Evolutionary conservation across 2,329 filamentous ascomycete species (phyloP).

Genomic region (Pezicula radicicola): DNA sequence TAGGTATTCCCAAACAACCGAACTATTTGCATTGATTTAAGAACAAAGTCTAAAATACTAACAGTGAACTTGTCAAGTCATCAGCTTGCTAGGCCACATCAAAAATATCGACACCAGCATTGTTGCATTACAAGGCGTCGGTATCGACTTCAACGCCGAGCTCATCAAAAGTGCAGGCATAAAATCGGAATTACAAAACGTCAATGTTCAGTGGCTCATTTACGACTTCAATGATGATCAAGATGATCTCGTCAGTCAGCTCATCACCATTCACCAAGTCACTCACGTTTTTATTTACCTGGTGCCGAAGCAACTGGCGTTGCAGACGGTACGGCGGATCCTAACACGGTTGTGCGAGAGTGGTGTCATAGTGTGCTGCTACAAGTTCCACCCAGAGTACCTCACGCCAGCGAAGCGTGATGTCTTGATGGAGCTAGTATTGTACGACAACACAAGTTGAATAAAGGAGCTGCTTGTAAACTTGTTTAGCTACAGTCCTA

Average conservation of each 20-base stretch:
- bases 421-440: slow-evolving; percentile 14
- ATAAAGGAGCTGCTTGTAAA: neutral
- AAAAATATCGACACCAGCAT: slow-evolving; percentile 3
- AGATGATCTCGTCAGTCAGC: slow-evolving; percentile 14
- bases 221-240: slow-evolving; percentile 21
- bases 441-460: slow-evolving; percentile 12
- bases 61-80: slow-evolving; percentile 8
- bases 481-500: too few species aligned
- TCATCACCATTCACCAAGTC: slow-evolving; percentile 8
- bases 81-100: slow-evolving; percentile 15
- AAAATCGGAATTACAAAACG: slow-evolving; percentile 5
- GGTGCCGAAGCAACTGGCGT: slow-evolving; percentile 16
- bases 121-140: slow-evolving; percentile 9
- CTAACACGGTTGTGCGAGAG: slow-evolving; percentile 10
- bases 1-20: neutral
- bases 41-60: slow-evolving; percentile 1
- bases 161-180: slow-evolving; percentile 16
- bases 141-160: slow-evolving; percentile 17
- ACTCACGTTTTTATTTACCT: slow-evolving; percentile 21
- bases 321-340: slow-evolving; percentile 12
- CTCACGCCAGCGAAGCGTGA: slow-evolving; percentile 12
- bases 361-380: slow-evolving; percentile 15
- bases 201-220: slow-evolving; percentile 12
- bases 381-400: slow-evolving; percentile 18
- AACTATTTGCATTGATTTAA: neutral